These are phyloP conservation scores for Fusarium oligoseptatum DNA, from an alignment of 2,329 filamentous ascomycete genomes.

Conservation along the genomic window DNA sequence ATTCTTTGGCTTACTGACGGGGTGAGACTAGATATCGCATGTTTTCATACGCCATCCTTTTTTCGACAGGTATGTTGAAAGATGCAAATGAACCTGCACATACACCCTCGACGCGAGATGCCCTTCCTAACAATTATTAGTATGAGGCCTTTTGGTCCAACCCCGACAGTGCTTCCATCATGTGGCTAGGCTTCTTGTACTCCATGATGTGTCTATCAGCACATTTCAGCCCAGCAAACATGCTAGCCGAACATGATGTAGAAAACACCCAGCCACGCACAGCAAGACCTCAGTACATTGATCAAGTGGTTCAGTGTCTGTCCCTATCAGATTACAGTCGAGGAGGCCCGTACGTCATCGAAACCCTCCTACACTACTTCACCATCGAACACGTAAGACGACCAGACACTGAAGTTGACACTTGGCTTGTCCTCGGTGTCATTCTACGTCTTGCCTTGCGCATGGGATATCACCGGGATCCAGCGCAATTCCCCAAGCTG, in stretches of 20 bases:
- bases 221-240: neutral
- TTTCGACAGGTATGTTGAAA: constrained; percentile 2
- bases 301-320: constrained; percentile 15
- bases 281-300: neutral
- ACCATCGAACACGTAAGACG: constrained; percentile 5
- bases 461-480: constrained; percentile 25
- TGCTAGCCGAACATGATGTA: neutral
- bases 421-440: constrained; percentile 8
- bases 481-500: constrained; percentile 11
- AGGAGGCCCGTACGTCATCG: constrained; percentile 15
- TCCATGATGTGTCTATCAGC: constrained; percentile 8
- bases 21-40: neutral
- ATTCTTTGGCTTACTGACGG: neutral
- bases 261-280: neutral
- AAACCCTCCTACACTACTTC: constrained; percentile 12
- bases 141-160: constrained; percentile 15
- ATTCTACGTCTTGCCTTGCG: constrained; percentile 9
- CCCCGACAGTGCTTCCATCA: neutral
- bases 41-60: constrained; percentile 7
- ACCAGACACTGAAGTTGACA: constrained; percentile 12
- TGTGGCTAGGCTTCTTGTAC: constrained; percentile 18
- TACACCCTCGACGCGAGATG: neutral
- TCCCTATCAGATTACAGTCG: constrained; percentile 4
- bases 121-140: neutral
- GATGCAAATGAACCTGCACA: neutral